Evolutionary conservation across 805 yeast species (phyloP).

Genomic region (Ogataea haglerorum): DNA sequence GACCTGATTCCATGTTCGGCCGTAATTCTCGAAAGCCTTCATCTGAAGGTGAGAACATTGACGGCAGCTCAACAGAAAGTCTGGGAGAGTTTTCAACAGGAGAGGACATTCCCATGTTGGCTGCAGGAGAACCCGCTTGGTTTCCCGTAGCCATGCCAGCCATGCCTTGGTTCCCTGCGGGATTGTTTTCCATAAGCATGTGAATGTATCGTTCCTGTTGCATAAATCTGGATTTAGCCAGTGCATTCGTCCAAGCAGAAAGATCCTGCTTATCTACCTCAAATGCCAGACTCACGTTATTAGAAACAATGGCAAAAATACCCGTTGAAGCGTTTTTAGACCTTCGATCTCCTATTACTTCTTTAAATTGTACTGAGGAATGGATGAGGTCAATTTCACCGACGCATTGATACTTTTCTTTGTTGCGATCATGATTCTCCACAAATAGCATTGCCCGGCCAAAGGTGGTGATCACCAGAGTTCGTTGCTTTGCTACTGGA

Average conservation of each 20-base stretch:
- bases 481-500: constrained; percentile 40
- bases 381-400: constrained; percentile 54
- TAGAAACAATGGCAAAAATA: constrained; percentile 55
- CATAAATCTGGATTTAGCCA: constrained; percentile 46
- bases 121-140: constrained; percentile 38
- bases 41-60: constrained; percentile 19
- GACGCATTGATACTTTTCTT: constrained; percentile 43
- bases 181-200: constrained; percentile 24
- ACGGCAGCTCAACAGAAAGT: constrained; percentile 16
- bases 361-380: constrained; percentile 54
- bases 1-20: not conserved
- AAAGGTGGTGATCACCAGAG: constrained; percentile 55
- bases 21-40: constrained; percentile 2
- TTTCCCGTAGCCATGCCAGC: constrained; percentile 33
- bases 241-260: constrained; percentile 53
- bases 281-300: constrained; percentile 51
- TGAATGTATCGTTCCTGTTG: constrained; percentile 44
- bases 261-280: constrained; percentile 52
- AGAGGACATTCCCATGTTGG: constrained; percentile 24
- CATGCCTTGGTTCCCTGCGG: constrained; percentile 33
- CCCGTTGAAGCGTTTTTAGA: constrained; percentile 40
- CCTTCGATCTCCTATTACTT: constrained; percentile 43
- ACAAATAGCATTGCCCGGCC: constrained; percentile 62
- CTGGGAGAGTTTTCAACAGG: constrained; percentile 12
- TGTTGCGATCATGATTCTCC: constrained; percentile 33